phyloP scores from a whole-genome alignment of 1,284 basidiomycete species.

The Athelia sp. region DNA sequence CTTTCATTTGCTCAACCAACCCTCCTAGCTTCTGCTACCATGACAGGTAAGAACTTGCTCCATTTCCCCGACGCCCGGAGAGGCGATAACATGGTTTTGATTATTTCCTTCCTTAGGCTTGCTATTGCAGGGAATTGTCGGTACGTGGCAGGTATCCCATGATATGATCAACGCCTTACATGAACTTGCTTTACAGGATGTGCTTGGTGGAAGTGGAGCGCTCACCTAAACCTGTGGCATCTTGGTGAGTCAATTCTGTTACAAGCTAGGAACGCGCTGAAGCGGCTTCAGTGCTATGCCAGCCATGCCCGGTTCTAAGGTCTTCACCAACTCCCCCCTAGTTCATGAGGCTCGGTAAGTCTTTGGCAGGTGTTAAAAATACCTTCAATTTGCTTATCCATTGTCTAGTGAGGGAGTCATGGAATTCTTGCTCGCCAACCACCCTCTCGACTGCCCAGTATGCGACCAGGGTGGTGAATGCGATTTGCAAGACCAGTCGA shows the following conservation, averaged over 20 bases:
- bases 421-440: constrained; percentile 98
- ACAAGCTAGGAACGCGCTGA: constrained; percentile 1
- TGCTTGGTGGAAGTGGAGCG: constrained; percentile 96
- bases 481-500: constrained; percentile 98
- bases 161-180: background rate
- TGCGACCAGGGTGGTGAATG: constrained; percentile 99
- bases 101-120: constrained; percentile 41
- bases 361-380: background rate
- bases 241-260: constrained; percentile 51
- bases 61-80: constrained; percentile 14
- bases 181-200: constrained; percentile 53
- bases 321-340: constrained; percentile 93
- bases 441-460: constrained; percentile 97
- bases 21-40: constrained; percentile 83
- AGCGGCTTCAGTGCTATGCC: constrained; percentile 81
- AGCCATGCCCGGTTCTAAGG: constrained; percentile 94
- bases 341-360: constrained; percentile 90
- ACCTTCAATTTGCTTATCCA: constrained; percentile 3
- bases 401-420: constrained; percentile 86
- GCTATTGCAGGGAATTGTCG: constrained; percentile 96
- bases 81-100: background rate
- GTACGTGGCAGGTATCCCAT: constrained; percentile 38
- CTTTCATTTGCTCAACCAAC: constrained; percentile 6
- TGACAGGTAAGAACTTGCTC: constrained; percentile 58
- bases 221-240: constrained; percentile 90